Percentiles rank a stretch among this genome's conserved stretches.
Evolutionary conservation across 83 land plant species (phyloP).

Genomic region (Picea abies): DNA sequence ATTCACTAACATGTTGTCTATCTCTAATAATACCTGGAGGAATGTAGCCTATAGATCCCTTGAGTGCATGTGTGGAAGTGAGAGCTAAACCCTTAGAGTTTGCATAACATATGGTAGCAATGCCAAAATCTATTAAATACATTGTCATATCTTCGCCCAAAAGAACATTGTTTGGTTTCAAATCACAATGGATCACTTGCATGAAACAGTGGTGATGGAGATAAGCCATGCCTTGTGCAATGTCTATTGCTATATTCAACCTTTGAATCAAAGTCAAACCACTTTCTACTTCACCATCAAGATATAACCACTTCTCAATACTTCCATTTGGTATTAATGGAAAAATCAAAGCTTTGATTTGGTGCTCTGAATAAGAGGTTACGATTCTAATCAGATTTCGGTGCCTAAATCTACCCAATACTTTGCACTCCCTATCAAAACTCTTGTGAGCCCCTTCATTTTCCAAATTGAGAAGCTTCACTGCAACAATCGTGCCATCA

Average conservation of each 20-base stretch:
- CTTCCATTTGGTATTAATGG: not conserved
- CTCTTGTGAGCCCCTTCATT: too few relatives aligned
- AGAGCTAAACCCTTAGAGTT: not conserved
- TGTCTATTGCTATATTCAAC: constrained; percentile 24
- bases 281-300: too few relatives aligned
- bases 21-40: not conserved
- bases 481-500: too few relatives aligned
- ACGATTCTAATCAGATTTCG: not conserved
- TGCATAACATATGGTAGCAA: constrained; percentile 11
- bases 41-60: not conserved
- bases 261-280: not conserved
- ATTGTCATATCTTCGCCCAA: constrained; percentile 28
- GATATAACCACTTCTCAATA: too few relatives aligned
- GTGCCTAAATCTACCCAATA: not conserved
- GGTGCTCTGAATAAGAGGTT: too few relatives aligned
- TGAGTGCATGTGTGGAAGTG: not conserved
- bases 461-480: too few relatives aligned
- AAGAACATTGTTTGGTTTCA: constrained; percentile 37
- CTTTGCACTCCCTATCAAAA: too few relatives aligned
- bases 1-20: not conserved
- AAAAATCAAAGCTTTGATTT: not conserved
- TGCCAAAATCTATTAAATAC: constrained; percentile 33
- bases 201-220: constrained; percentile 21
- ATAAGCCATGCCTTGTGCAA: constrained; percentile 27
- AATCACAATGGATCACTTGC: constrained; percentile 30